A percentile compares a stretch with the other conserved stretches of the same genome.
Evolutionary conservation across 2,329 filamentous ascomycete genomes (phyloP).

Genomic region (Thielaviopsis euricoi): DNA sequence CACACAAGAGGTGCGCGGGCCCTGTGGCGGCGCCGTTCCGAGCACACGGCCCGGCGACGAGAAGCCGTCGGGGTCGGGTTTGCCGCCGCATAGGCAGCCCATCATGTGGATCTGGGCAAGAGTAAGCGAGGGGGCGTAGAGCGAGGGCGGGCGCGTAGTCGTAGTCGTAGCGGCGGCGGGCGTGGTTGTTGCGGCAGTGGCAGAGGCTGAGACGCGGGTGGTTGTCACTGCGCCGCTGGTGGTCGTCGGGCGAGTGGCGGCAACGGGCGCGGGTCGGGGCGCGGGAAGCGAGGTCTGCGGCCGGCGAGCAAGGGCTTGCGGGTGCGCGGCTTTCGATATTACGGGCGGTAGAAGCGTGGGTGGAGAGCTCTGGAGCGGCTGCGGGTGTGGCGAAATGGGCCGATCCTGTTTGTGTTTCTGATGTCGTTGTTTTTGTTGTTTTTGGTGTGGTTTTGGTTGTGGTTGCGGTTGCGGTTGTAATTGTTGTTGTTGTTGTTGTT

Average conservation of each 20-base stretch:
- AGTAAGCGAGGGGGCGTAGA: not conserved
- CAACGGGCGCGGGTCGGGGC: too few relatives aligned
- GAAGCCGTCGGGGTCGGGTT: slow-evolving; percentile 51
- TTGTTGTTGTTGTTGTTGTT: not conserved
- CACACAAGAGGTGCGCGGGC: slow-evolving; percentile 32
- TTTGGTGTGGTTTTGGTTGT: too few relatives aligned
- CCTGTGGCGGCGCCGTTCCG: slow-evolving; percentile 30
- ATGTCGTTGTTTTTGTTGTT: too few relatives aligned
- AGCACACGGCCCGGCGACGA: slow-evolving; percentile 56
- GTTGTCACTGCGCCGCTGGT: too few relatives aligned
- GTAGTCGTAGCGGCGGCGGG: not conserved
- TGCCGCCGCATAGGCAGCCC: slow-evolving; percentile 81
- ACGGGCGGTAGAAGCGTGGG: not conserved
- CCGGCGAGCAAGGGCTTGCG: not conserved
- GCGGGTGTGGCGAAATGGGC: not conserved
- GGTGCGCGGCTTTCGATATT: not conserved
- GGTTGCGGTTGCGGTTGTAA: too few relatives aligned
- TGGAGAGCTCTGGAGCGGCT: not conserved
- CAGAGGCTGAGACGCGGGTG: not conserved
- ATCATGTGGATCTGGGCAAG: slow-evolving; percentile 27
- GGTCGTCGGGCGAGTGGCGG: not conserved
- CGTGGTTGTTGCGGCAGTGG: not conserved
- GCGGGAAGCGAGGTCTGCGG: too few relatives aligned
- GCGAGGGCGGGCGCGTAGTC: not conserved
- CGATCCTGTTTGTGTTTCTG: too few relatives aligned